A percentile compares a stretch with the other conserved stretches of the same genome.
Evolutionary conservation across 495 filamentous ascomycete species (phyloP).

Genomic region (Achaetomiella virescens): DNA sequence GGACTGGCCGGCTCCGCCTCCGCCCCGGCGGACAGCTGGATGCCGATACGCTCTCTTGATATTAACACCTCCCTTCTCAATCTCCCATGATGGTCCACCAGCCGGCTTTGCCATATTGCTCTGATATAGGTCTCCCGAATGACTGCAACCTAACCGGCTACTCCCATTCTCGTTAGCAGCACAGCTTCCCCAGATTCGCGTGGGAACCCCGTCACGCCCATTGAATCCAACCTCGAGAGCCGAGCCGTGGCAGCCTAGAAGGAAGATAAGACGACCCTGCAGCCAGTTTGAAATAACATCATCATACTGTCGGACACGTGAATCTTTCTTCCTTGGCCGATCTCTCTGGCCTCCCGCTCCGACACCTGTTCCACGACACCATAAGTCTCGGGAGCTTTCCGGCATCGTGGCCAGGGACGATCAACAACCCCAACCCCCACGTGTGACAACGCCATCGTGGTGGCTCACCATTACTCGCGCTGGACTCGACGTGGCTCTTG

Average conservation of each 20-base stretch:
- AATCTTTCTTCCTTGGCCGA: neutral
- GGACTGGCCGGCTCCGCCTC: slow-evolving; percentile 17
- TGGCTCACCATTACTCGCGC: neutral
- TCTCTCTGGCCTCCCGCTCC: neutral
- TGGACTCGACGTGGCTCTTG: slow-evolving; percentile 14
- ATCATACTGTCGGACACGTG: neutral
- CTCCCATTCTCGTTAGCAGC: slow-evolving; percentile 10
- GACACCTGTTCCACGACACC: neutral
- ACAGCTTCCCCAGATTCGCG: slow-evolving; percentile 11
- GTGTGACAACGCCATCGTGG: slow-evolving; percentile 10
- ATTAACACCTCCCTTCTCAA: slow-evolving; percentile 22
- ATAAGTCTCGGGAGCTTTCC: neutral
- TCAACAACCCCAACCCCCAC: slow-evolving; percentile 5
- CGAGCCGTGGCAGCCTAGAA: slow-evolving; percentile 7
- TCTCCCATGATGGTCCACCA: slow-evolving; percentile 29
- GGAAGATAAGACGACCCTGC: slow-evolving; percentile 4
- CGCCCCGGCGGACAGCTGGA: slow-evolving; percentile 13
- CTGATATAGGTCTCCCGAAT: slow-evolving; percentile 27
- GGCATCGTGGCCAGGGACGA: slow-evolving; percentile 2
- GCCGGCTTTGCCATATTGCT: slow-evolving; percentile 34
- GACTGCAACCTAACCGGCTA: slow-evolving; percentile 13
- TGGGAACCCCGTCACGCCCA: slow-evolving; percentile 6
- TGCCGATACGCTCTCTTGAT: slow-evolving; percentile 21
- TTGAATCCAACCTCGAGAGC: slow-evolving; percentile 22
- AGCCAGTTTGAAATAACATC: too few species aligned